phyloP scores from a whole-genome alignment of 805 yeast species.

The Lipomyces orientalis region DNA sequence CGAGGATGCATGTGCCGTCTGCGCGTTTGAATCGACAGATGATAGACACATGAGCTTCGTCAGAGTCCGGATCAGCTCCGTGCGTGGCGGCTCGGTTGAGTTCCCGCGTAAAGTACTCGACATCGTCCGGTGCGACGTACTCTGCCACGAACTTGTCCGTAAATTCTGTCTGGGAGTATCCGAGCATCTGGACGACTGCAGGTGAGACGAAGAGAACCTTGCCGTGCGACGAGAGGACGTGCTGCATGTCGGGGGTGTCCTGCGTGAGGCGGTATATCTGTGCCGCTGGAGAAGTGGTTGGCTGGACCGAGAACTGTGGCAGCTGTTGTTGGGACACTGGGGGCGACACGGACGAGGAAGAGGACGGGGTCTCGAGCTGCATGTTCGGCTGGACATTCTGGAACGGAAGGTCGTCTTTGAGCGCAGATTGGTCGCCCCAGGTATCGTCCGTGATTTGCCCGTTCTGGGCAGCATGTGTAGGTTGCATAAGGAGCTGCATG shows the following conservation, averaged over 20 bases:
- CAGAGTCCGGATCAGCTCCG: constrained; percentile 6
- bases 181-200: constrained; percentile 28
- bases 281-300: not conserved
- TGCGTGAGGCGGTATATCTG: constrained; percentile 9
- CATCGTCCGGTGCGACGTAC: constrained; percentile 29
- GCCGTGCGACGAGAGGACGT: constrained; percentile 25
- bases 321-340: constrained; percentile 6
- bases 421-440: not conserved
- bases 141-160: constrained; percentile 23
- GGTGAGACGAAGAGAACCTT: constrained; percentile 32
- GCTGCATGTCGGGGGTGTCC: constrained; percentile 22
- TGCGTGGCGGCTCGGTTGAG: constrained; percentile 28
- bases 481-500: constrained; percentile 3
- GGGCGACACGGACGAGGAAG: constrained; percentile 8
- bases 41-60: constrained; percentile 14
- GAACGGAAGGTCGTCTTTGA: not conserved
- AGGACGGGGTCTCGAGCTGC: constrained; percentile 7
- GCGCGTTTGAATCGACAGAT: constrained; percentile 19
- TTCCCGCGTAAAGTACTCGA: constrained; percentile 24
- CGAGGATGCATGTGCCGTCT: constrained; percentile 16
- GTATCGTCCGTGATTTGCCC: not conserved
- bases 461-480: not conserved
- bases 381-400: not conserved
- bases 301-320: not conserved
- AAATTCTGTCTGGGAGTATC: constrained; percentile 29